phyloP scores from a whole-genome alignment of 2,329 filamentous ascomycete genomes.

The Verticillium dahliae region DNA sequence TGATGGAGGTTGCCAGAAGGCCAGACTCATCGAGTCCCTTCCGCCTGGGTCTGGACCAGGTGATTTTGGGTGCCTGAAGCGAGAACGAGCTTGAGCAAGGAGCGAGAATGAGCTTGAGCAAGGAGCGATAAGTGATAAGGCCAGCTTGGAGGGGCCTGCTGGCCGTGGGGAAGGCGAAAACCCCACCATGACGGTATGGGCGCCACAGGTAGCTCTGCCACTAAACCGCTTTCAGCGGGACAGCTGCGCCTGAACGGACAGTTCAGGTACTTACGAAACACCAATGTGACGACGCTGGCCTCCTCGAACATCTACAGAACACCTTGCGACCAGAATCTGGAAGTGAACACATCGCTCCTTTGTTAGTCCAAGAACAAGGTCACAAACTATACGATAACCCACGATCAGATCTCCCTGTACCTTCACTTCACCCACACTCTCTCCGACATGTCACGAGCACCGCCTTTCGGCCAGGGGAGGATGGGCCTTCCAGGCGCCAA shows the following conservation, averaged over 20 bases:
- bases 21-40: not conserved
- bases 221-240: not conserved
- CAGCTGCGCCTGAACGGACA: not conserved
- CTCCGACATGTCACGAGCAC: slow-evolving; percentile 23
- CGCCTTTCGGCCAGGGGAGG: slow-evolving; percentile 16
- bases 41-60: not conserved
- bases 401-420: not conserved
- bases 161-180: not conserved
- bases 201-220: not conserved
- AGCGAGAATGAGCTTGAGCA: not conserved
- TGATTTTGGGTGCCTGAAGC: not conserved
- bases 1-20: not conserved
- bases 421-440: not conserved
- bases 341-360: not conserved
- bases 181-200: not conserved
- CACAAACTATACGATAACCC: not conserved
- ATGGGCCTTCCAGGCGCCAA: slow-evolving; percentile 20
- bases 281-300: not conserved
- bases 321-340: not conserved
- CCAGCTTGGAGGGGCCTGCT: not conserved
- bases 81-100: not conserved
- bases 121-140: not conserved
- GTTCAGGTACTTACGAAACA: not conserved
- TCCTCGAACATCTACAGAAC: not conserved
- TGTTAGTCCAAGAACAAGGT: no score